Conservation (phyloP, 345 rosid species). For the Capsella bursapastoris region DNA sequence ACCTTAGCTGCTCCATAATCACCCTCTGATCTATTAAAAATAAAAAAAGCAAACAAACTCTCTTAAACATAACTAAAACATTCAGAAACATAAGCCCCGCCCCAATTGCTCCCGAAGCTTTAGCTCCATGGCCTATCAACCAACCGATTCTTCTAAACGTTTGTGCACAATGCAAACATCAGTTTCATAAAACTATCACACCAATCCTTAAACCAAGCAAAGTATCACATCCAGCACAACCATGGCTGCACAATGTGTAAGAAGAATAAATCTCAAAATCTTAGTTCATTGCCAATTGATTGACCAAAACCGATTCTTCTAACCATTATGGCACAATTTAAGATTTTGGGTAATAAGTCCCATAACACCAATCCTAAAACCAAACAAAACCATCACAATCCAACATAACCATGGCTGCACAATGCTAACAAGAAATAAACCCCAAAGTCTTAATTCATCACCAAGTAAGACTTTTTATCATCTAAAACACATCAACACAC, state of each 20-base stretch:
- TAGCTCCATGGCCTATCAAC: background rate
- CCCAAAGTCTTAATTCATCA: background rate
- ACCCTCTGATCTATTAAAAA: conserved; percentile 69
- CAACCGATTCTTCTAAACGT: conserved; percentile 14
- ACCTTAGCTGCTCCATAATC: conserved; percentile 88
- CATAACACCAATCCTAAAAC: conserved; percentile 6
- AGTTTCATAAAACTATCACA: background rate
- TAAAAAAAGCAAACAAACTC: conserved; percentile 22
- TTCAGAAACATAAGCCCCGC: background rate
- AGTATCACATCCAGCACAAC: background rate
- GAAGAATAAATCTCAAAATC: background rate
- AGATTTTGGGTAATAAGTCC: conserved; percentile 42
- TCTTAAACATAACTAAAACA: conserved; percentile 13
- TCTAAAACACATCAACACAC: background rate
- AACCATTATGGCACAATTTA: too few species aligned
- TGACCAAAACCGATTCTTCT: too few species aligned
- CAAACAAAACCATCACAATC: background rate
- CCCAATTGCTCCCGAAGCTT: background rate
- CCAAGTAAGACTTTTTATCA: background rate
- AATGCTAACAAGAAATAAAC: background rate
- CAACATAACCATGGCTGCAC: background rate
- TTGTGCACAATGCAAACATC: background rate
- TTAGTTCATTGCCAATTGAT: background rate
- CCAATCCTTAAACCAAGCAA: conserved; percentile 4
- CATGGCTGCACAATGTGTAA: conserved; percentile 2